Evolutionary conservation across 768 basidiomycete genomes (phyloP).

Genomic region (Agrocybe chaxingu): DNA sequence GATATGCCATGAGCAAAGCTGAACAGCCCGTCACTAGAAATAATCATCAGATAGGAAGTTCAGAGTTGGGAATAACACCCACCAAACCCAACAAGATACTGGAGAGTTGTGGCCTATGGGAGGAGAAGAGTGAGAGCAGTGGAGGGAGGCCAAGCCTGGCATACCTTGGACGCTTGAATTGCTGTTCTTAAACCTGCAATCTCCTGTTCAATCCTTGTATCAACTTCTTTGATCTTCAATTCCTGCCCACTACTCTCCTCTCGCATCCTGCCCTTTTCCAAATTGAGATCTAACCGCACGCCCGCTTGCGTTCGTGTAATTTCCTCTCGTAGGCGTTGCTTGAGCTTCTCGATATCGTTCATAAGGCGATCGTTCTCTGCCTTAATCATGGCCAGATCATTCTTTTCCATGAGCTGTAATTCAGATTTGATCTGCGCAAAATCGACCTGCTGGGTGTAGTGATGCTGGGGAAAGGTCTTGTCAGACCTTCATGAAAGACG

Average conservation of each 20-base stretch:
- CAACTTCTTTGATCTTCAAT: slow-evolving; percentile 95
- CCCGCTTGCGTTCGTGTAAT: slow-evolving; percentile 90
- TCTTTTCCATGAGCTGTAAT: slow-evolving; percentile 94
- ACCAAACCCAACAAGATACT: too few species aligned
- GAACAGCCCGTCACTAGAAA: too few species aligned
- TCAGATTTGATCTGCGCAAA: slow-evolving; percentile 97
- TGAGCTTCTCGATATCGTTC: slow-evolving; percentile 90
- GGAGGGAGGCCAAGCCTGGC: too few species aligned
- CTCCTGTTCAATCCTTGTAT: slow-evolving; percentile 95
- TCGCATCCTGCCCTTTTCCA: slow-evolving; percentile 94
- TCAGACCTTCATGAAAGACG: not conserved
- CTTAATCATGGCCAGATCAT: slow-evolving; percentile 92
- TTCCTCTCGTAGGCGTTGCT: slow-evolving; percentile 89
- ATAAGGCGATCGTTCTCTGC: slow-evolving; percentile 94
- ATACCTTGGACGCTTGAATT: slow-evolving; percentile 82
- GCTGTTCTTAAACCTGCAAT: slow-evolving; percentile 82
- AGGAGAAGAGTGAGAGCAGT: too few species aligned
- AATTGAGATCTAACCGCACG: slow-evolving; percentile 89
- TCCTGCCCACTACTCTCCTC: slow-evolving; percentile 92
- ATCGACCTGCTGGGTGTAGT: slow-evolving; percentile 95
- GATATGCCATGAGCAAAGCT: too few species aligned
- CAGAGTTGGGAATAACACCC: too few species aligned
- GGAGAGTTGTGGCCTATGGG: too few species aligned
- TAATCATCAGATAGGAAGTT: too few species aligned
- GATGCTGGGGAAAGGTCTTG: slow-evolving; percentile 49